These are phyloP conservation scores for Periconia sp. DNA, from an alignment of 2,329 filamentous ascomycete genomes.

Conservation along the genomic window DNA sequence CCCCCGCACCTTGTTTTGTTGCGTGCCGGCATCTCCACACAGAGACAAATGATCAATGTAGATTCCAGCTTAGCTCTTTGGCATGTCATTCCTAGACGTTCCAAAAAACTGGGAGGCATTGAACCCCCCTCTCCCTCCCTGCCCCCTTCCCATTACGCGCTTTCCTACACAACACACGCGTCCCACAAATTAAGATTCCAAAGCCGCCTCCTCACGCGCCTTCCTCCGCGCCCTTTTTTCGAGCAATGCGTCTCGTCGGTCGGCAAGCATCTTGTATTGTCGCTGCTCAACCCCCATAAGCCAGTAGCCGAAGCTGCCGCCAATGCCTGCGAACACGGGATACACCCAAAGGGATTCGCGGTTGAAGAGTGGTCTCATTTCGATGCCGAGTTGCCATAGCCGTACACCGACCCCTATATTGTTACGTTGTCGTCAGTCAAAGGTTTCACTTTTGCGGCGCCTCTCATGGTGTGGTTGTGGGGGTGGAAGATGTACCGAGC, in stretches of 20 bases:
- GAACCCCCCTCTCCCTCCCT: neutral
- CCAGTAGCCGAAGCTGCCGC: slow-evolving; percentile 96
- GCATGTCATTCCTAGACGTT: neutral
- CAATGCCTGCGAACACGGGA: slow-evolving; percentile 81
- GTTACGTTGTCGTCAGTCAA: slow-evolving; percentile 23
- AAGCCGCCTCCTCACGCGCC: slow-evolving; percentile 57
- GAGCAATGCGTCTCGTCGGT: slow-evolving; percentile 77
- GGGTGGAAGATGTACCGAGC: slow-evolving; percentile 71
- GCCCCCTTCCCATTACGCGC: neutral
- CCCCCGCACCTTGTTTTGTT: slow-evolving; percentile 1
- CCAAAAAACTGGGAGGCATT: neutral
- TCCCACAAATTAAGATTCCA: slow-evolving; percentile 15
- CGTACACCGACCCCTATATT: slow-evolving; percentile 80
- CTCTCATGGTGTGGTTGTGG: slow-evolving; percentile 6
- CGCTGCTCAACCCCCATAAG: slow-evolving; percentile 84
- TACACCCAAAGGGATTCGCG: slow-evolving; percentile 85
- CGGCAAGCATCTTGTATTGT: slow-evolving; percentile 74
- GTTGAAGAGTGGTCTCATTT: slow-evolving; percentile 95
- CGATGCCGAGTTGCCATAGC: slow-evolving; percentile 95
- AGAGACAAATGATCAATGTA: neutral
- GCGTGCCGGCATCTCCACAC: neutral
- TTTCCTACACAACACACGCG: neutral
- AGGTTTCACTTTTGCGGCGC: slow-evolving; percentile 5
- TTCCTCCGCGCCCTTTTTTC: slow-evolving; percentile 86
- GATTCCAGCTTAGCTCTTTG: slow-evolving; percentile 5